Evolutionary conservation across 352 stramenopile species (phyloP), one percentile per base, ranked within the genome.

Genomic region (Phytophthora tubulina): DNA sequence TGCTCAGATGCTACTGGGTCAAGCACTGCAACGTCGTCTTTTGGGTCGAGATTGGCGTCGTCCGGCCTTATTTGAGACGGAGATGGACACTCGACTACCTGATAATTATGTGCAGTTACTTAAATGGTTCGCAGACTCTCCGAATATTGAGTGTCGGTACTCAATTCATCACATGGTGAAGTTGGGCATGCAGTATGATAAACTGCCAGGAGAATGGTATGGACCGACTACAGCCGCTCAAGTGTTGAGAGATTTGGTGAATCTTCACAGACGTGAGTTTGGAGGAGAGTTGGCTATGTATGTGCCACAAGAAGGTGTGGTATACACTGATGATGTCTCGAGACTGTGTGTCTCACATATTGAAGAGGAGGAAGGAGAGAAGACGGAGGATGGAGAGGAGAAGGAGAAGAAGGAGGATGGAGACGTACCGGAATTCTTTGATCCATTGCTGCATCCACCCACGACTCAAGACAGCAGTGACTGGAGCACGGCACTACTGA

Each of bases 1-100:
- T 33, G 96, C 95, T 21, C 96, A 99, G 72, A 99, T 99, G 96
- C 78, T 99, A 72, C 79, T 99, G 17, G 88, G 83, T 0, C 88
- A 99, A 63, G 91, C 92, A 7, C 78, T 98, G 8, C 81, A 97
- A 72, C 80, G 95, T 14, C 85, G 94, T 58, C 61, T 95, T 4
- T 53, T 93, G n/a, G 83, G 84, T 0, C 70, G 78, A 3, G 67
- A 89, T 11, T 94, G 79, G 79, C 57, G 54, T 8, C 62, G 84
- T n/a, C 74, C 79, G 4, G 51, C 72, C 8, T 13, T 75, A 2
- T 81, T 85, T 41, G 71, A 73, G 27, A 38, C 55, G 5, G 60
- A 75, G 13, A 67, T 72, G 3, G 82, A 88, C 33, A 52, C 76
- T 13, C 52, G 39, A 36, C 70, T 90, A 14, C 72, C 84, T 1